These are phyloP conservation scores for Xylariaceae sp. DNA, from an alignment of 2,329 filamentous ascomycete species.

Conservation along the genomic window DNA sequence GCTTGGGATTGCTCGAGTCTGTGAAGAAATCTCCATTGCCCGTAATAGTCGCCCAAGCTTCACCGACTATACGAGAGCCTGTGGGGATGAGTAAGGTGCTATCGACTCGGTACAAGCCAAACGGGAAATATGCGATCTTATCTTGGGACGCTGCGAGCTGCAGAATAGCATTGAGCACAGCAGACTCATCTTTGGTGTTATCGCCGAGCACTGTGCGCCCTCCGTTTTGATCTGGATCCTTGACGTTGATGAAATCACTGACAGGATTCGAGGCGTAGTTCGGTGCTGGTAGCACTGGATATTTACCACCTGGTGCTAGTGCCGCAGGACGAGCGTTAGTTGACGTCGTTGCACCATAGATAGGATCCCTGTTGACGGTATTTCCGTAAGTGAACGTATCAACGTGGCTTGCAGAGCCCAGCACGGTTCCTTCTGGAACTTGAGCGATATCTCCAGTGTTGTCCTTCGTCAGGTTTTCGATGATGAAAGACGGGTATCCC, in stretches of 20 bases:
- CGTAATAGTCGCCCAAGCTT: conserved; percentile 50
- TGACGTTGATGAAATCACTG: conserved; percentile 38
- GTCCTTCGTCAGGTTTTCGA: conserved; percentile 42
- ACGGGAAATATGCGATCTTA: conserved; percentile 52
- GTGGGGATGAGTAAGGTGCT: conserved; percentile 48
- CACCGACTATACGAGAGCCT: conserved; percentile 49
- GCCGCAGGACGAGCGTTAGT: conserved; percentile 31
- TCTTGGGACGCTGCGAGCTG: conserved; percentile 33
- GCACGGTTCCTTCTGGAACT: conserved; percentile 28
- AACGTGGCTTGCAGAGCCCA: conserved; percentile 32
- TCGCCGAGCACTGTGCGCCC: conserved; percentile 36
- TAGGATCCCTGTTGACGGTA: conserved; percentile 37
- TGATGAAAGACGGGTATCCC: conserved; percentile 38
- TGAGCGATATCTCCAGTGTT: conserved; percentile 34
- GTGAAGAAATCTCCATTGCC: conserved; percentile 48
- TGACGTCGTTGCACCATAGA: conserved; percentile 34
- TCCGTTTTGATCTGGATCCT: conserved; percentile 37
- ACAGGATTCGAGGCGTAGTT: conserved; percentile 35
- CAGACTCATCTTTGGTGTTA: conserved; percentile 35
- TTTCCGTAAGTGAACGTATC: conserved; percentile 41
- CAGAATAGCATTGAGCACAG: conserved; percentile 36
- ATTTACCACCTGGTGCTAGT: conserved; percentile 36
- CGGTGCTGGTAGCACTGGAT: conserved; percentile 35
- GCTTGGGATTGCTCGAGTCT: conserved; percentile 47
- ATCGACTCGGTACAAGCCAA: conserved; percentile 51